Evolutionary conservation across 345 rosid species (phyloP).

Genomic region (Dipteronia sinensis): DNA sequence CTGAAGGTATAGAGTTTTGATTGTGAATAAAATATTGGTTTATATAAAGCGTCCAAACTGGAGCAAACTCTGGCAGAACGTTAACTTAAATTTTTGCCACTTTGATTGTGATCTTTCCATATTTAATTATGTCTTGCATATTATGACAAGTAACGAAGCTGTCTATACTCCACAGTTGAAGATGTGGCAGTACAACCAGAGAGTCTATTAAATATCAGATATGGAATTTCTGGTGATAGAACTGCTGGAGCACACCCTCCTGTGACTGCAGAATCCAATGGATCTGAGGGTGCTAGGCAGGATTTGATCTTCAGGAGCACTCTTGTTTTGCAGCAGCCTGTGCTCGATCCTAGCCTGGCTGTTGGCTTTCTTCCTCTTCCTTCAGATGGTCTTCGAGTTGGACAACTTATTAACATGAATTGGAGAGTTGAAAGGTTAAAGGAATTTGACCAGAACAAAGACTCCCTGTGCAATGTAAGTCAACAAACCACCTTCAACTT

Average conservation of each 20-base stretch:
- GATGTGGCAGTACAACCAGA: slow-evolving; percentile 43
- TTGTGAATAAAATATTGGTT: neutral
- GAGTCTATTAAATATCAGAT: slow-evolving; percentile 79
- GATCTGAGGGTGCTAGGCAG: slow-evolving; percentile 39
- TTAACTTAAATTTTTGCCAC: neutral
- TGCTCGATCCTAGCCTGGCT: slow-evolving; percentile 89
- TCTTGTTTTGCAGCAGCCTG: slow-evolving; percentile 78
- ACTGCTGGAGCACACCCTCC: slow-evolving; percentile 87
- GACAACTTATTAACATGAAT: slow-evolving; percentile 77
- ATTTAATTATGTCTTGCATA: neutral
- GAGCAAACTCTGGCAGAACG: neutral
- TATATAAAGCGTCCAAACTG: slow-evolving; percentile 2
- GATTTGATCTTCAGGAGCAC: slow-evolving; percentile 82
- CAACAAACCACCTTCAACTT: slow-evolving; percentile 9
- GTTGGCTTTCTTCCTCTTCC: slow-evolving; percentile 92
- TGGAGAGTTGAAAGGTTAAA: slow-evolving; percentile 95
- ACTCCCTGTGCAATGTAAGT: slow-evolving; percentile 50
- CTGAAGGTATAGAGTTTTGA: slow-evolving; percentile 48
- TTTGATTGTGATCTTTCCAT: neutral
- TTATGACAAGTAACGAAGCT: slow-evolving; percentile 4
- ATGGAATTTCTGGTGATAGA: slow-evolving; percentile 76
- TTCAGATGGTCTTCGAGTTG: slow-evolving; percentile 80
- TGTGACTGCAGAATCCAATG: slow-evolving; percentile 40
- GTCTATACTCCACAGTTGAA: slow-evolving; percentile 43
- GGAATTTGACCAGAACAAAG: slow-evolving; percentile 47